A percentile compares a stretch with the other conserved stretches of the same genome.
These are phyloP conservation scores for Camellia sinensis DNA, from an alignment of 148 eudicot species.

Conservation along the genomic window DNA sequence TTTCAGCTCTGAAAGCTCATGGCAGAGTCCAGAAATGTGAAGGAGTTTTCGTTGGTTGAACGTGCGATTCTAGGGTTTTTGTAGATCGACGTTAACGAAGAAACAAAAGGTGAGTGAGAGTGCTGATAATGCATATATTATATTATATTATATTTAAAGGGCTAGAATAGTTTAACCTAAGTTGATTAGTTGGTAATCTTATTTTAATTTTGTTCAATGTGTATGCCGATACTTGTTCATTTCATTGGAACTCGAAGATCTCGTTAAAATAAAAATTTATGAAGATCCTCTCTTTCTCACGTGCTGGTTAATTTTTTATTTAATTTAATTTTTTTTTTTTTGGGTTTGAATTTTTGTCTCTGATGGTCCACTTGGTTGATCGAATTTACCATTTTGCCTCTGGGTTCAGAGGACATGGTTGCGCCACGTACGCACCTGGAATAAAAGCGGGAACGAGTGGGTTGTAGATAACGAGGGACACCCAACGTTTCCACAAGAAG, in stretches of 20 bases:
- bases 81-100: conserved; percentile 8
- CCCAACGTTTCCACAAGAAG: conserved; percentile 17
- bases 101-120: not conserved
- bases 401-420: conserved; percentile 28
- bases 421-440: conserved; percentile 48
- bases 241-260: not conserved
- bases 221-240: not conserved
- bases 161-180: not conserved
- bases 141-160: no score
- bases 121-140: not conserved
- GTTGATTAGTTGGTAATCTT: not conserved
- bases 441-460: conserved; percentile 26
- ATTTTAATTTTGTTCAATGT: not conserved
- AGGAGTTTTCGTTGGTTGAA: not conserved
- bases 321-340: no score
- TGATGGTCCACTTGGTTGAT: not conserved
- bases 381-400: conserved; percentile 12
- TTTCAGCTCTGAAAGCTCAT: not conserved
- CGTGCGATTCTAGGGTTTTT: not conserved
- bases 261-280: not conserved
- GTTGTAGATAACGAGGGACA: conserved; percentile 12
- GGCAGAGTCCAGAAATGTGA: not conserved
- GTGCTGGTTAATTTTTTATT: not conserved
- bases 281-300: not conserved
- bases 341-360: not conserved